phyloP scores from a whole-genome alignment of 768 basidiomycete species.

The Boletus edulis region DNA sequence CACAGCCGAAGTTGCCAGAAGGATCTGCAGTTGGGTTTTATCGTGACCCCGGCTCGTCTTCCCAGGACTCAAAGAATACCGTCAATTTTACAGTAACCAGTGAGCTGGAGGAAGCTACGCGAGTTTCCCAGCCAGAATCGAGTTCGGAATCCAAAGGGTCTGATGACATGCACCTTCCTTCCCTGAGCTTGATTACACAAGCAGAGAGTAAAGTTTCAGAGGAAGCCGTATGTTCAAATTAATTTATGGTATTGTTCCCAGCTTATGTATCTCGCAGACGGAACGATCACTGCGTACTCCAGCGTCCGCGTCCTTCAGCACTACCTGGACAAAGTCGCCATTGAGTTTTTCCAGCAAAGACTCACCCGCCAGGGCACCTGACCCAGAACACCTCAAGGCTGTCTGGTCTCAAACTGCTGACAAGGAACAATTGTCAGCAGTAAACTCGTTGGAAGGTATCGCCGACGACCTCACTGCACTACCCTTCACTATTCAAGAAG shows the following conservation, averaged over 20 bases:
- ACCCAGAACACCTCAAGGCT: constrained; percentile 82
- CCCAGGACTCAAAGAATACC: constrained; percentile 43
- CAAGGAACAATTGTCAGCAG: constrained; percentile 59
- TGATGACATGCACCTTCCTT: constrained; percentile 13
- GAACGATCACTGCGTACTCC: constrained; percentile 49
- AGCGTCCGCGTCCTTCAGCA: constrained; percentile 35
- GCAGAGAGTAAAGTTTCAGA: constrained; percentile 52
- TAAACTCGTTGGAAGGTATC: constrained; percentile 83
- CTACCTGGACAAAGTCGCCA: constrained; percentile 53
- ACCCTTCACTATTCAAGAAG: constrained; percentile 79
- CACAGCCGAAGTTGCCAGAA: constrained; percentile 69
- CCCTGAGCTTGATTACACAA: constrained; percentile 25
- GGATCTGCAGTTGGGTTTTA: constrained; percentile 74
- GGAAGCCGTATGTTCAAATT: constrained; percentile 45
- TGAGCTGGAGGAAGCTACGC: constrained; percentile 52
- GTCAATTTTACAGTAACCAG: constrained; percentile 81
- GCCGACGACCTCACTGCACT: constrained; percentile 78
- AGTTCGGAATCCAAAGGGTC: constrained; percentile 12
- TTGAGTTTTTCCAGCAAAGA: constrained; percentile 63
- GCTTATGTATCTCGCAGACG: constrained; percentile 29
- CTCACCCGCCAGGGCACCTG: constrained; percentile 63
- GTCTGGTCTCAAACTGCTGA: constrained; percentile 81
- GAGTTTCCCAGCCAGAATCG: constrained; percentile 10
- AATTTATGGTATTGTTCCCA: neutral
- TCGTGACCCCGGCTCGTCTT: constrained; percentile 56